Evolutionary conservation across 306 rosid species (phyloP), one percentile per base, ranked within the genome.

Genomic region (Abrus precatorius): DNA sequence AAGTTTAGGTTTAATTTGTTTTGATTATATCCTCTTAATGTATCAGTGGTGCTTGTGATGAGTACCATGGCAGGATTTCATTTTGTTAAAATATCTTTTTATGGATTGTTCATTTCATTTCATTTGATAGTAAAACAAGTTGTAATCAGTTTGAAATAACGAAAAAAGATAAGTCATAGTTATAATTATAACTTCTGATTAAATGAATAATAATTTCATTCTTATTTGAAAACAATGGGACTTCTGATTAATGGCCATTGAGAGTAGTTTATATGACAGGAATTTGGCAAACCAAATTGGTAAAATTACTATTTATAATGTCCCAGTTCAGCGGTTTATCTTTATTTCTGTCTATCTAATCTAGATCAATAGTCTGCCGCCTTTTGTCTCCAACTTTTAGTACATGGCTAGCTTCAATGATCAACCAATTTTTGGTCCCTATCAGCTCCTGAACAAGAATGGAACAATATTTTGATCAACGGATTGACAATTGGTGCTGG

Each of bases 401-500:
- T 74, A 65, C 70, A 80, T 56, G 47, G 27, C 49, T 45, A 44
- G 59, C 28, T 59, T 76, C 44, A 52, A 49, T n/a, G 10, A 62
- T 49, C 47, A 54, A 80, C 59, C 45, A 50, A 20, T 59, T 65
- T 38, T 57, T 45, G 44, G 52, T 76, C 40, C 71, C 73, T 82
- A 82, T 85, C 92, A 93, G 97, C 97, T 79, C 95, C 95, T 28
- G 97, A 95, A 83, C 92, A 93, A 86, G 88, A 87, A 77, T 95
- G 97, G 97, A 95, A 88, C 90, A 85, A 66, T 85, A 81, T 91
- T 64, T 86, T 95, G 85, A 77, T 92, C 52, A 82, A 89, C 2
- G 99, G 99, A 82, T 61, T 95, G 82, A 90, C 92, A 20, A 59
- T 93, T 63, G 95, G 97, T 52, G 85, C 86, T 44, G 97, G 97